Percentiles rank a stretch among this genome's conserved stretches.
Conservation (phyloP, 805 yeast species). For the Sungouiella blattae region DNA sequence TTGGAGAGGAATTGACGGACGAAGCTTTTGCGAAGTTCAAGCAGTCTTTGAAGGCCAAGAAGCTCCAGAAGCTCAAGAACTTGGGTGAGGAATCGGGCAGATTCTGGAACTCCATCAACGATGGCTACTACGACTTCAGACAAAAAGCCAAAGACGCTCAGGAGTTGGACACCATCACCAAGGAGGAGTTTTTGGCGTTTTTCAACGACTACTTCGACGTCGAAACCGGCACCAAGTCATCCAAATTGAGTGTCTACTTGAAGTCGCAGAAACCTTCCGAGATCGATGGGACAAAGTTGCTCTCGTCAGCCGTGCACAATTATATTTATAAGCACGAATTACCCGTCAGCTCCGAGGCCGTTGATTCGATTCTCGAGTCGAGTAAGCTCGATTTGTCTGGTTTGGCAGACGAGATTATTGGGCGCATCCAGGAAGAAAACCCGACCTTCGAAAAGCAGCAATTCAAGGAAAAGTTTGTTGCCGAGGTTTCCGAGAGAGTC, state of each 20-base stretch:
- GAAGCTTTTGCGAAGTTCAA: conserved; percentile 70
- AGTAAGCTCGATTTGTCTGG: conserved; percentile 10
- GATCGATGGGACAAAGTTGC: conserved; percentile 16
- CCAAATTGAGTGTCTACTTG: conserved; percentile 36
- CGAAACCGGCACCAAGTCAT: conserved; percentile 12
- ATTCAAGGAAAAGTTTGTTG: conserved; percentile 4
- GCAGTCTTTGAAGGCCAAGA: conserved; percentile 60
- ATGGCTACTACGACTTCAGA: conserved; percentile 77
- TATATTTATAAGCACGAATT: conserved; percentile 20
- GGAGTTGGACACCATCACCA: conserved; percentile 49
- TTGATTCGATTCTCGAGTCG: conserved; percentile 14
- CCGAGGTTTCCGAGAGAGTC: conserved; percentile 11
- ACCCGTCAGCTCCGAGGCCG: conserved; percentile 22
- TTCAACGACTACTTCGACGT: conserved; percentile 42
- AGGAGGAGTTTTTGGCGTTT: conserved; percentile 55
- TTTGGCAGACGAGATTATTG: conserved; percentile 14
- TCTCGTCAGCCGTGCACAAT: conserved; percentile 26
- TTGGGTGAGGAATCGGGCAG: conserved; percentile 69
- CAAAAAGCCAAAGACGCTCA: conserved; percentile 56
- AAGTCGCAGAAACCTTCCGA: conserved; percentile 45
- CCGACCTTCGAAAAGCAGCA: neutral
- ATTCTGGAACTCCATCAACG: conserved; percentile 63
- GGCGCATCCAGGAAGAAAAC: neutral
- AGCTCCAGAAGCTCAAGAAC: conserved; percentile 71
- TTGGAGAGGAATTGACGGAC: conserved; percentile 48